Base-by-base conservation (phyloP, 805 yeast genomes). In the Saturnispora kantuleensis region DNA sequence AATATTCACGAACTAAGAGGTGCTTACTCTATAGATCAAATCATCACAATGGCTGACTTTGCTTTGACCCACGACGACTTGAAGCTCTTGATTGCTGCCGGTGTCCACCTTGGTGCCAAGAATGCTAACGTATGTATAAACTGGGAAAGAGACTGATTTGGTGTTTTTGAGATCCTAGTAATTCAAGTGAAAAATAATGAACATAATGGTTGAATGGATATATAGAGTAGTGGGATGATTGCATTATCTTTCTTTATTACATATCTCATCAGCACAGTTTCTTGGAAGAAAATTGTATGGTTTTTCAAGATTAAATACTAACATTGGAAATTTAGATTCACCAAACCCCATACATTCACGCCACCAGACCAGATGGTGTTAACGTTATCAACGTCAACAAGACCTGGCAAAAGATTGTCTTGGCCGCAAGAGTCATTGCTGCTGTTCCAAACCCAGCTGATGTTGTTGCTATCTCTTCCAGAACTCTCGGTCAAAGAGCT, bases 401-500 rank as follows among this genome's bases (percentile, higher is more conserved):
- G 81, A 93, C 99, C 67, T 93, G 98, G 97, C 97, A 93, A 81
- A 90, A 90, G 81, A 84, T 89, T 71, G 97, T 90, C 57, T 79
- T 93, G 71, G 99, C 99, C 68, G 98, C 99, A 64, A 93, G 97
- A 79, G 85, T 90, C 76, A 88, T 93, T 68, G 99, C 97, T 71
- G 96, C 98, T 66, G 84, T 93, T 62, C 98, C 98, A 77, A 87
- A 88, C 83, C 79, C 97, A 58, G 79, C 90, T 60, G 99, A 93
- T 69, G 96, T 93, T 68, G 97, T 89, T 70, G 97, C 96, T 64
- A 87, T 94, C 67, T 89, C 97, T 58, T 86, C 97, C 64, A 90
- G 97, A 81, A 89, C 97, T 64, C 90, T 85, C 77, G 99, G 98
- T 69, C 99, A 93, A 80, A 93, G 99, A 81, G 99, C 98, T 68